phyloP scores from a whole-genome alignment of 2,329 filamentous ascomycete species.

The Aureobasidium sp. region DNA sequence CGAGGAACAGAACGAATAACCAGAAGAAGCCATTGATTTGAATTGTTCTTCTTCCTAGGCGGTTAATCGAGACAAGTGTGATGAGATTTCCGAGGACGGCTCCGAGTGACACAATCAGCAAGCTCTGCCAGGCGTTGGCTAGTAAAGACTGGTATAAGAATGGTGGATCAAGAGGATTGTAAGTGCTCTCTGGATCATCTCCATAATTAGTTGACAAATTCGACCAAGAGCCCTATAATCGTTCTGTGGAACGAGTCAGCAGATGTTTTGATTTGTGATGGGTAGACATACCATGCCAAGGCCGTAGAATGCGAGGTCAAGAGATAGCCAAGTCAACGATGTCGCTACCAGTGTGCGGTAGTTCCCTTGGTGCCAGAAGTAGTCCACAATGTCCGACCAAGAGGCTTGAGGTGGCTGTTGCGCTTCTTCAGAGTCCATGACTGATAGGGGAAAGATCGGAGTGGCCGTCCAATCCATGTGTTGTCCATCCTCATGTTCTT shows the following conservation, averaged over 20 bases:
- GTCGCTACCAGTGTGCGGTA: slow-evolving; percentile 19
- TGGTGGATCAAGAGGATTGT: background rate
- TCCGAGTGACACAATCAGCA: background rate
- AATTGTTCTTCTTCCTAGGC: slow-evolving; percentile 34
- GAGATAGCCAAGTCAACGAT: slow-evolving; percentile 15
- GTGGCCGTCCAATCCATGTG: background rate
- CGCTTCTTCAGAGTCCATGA: background rate
- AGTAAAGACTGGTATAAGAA: background rate
- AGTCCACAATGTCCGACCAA: slow-evolving; percentile 1
- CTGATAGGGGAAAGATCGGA: background rate
- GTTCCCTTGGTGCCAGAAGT: slow-evolving; percentile 19
- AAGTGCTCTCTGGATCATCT: background rate
- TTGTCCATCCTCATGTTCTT: background rate
- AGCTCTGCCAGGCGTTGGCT: background rate
- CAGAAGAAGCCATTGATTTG: slow-evolving; percentile 39
- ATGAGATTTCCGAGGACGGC: slow-evolving; percentile 36
- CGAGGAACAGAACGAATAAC: slow-evolving; percentile 36
- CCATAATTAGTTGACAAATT: background rate
- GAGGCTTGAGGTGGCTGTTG: background rate
- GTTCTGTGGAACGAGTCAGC: background rate
- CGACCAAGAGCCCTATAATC: background rate
- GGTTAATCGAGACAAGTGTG: slow-evolving; percentile 33
- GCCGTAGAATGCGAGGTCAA: slow-evolving; percentile 6
- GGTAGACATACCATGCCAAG: background rate
- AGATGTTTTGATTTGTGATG: background rate